A percentile compares a stretch with the other conserved stretches of the same genome.
These are phyloP conservation scores for Kalmusia sp. DNA, from an alignment of 2,329 filamentous ascomycete species.

Conservation along the genomic window DNA sequence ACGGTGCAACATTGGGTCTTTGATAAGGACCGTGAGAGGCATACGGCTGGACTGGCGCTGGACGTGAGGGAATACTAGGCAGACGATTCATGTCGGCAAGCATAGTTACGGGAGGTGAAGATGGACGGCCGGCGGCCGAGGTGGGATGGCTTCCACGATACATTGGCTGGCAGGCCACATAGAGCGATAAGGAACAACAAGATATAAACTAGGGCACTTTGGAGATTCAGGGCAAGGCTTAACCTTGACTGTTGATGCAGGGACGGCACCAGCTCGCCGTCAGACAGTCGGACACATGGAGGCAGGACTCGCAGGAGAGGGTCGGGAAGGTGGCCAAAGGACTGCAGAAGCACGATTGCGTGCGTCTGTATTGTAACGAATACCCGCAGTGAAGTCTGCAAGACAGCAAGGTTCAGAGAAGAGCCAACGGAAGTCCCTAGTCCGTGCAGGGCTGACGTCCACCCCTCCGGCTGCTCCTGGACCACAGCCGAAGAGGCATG, in stretches of 20 bases:
- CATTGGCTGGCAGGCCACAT: slow-evolving; percentile 41
- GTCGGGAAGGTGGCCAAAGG: slow-evolving; percentile 29
- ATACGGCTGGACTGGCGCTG: slow-evolving; percentile 33
- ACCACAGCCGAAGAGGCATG: slow-evolving; percentile 39
- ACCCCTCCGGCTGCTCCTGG: slow-evolving; percentile 42
- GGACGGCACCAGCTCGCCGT: slow-evolving; percentile 39
- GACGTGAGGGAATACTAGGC: slow-evolving; percentile 84
- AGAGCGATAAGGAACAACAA: slow-evolving; percentile 36
- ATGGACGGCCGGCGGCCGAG: slow-evolving; percentile 33
- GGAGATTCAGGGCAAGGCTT: slow-evolving; percentile 34
- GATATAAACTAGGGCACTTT: slow-evolving; percentile 35
- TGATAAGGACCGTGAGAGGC: slow-evolving; percentile 38
- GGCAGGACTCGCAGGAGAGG: slow-evolving; percentile 28
- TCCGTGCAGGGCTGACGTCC: slow-evolving; percentile 50
- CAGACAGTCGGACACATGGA: slow-evolving; percentile 40
- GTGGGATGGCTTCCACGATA: slow-evolving; percentile 41
- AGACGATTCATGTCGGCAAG: slow-evolving; percentile 81
- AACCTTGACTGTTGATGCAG: slow-evolving; percentile 38
- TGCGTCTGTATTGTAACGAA: slow-evolving; percentile 43
- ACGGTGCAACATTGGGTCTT: slow-evolving; percentile 31
- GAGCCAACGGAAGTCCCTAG: slow-evolving; percentile 43
- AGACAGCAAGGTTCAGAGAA: slow-evolving; percentile 41
- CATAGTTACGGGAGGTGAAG: slow-evolving; percentile 35
- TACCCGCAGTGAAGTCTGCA: slow-evolving; percentile 42
- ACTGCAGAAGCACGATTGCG: slow-evolving; percentile 41